These are phyloP conservation scores for Mortierella polycephala DNA, from an alignment of 371 early-diverging fungal species.

Conservation along the genomic window DNA sequence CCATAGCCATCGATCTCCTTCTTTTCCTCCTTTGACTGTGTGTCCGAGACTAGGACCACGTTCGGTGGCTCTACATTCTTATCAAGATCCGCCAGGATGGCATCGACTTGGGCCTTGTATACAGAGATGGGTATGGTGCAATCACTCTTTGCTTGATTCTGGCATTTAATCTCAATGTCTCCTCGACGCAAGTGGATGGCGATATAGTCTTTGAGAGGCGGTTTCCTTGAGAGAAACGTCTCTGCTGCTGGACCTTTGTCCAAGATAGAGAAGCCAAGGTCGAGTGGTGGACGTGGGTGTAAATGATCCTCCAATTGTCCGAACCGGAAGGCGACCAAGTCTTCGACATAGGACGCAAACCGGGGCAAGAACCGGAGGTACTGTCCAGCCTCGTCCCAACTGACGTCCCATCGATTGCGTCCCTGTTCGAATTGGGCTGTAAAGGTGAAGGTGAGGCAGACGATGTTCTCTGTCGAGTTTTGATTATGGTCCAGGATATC, in stretches of 20 bases:
- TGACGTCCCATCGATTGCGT: constrained; percentile 38
- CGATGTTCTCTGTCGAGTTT: constrained; percentile 29
- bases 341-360: constrained; percentile 44
- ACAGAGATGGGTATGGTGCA: constrained; percentile 32
- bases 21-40: constrained; percentile 39
- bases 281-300: constrained; percentile 32
- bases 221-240: constrained; percentile 24
- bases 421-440: constrained; percentile 30
- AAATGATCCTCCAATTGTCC: constrained; percentile 16
- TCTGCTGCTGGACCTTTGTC: constrained; percentile 23
- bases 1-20: constrained; percentile 41
- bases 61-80: constrained; percentile 10
- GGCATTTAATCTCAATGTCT: constrained; percentile 39
- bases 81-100: constrained; percentile 12
- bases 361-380: constrained; percentile 42
- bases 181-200: constrained; percentile 50
- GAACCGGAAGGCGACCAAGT: constrained; percentile 35
- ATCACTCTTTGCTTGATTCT: constrained; percentile 10
- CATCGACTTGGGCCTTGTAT: constrained; percentile 38
- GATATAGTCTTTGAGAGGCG: constrained; percentile 29
- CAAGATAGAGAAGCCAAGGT: constrained; percentile 37
- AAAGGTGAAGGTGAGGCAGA: constrained; percentile 45
- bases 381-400: constrained; percentile 26
- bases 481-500: constrained; percentile 43
- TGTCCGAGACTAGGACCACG: constrained; percentile 51